Evolutionary conservation across 768 basidiomycete species (phyloP), one percentile per base, ranked within the genome.

Genomic region (Panus rudis): DNA sequence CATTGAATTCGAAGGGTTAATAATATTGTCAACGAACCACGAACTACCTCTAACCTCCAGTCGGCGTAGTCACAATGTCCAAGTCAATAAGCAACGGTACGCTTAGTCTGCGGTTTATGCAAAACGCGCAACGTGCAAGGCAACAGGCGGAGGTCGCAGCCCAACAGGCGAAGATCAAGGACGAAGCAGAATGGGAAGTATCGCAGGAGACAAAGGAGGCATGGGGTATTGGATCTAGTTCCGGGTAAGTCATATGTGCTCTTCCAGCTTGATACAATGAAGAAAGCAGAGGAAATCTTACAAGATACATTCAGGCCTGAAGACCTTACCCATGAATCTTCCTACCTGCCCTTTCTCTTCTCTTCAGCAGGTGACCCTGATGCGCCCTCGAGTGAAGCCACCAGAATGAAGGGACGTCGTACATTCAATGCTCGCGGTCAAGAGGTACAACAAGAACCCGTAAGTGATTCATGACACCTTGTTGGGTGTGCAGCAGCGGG

Each of bases 61-160:
- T 27, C 8, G 14, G 8, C 7, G 38, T 35, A 45, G 8, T 13
- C 35, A 49, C 21, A 17, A 49, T 49, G 48, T 49, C 48, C 4
- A 30, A 30, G 16, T 16, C 28, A 30, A 16, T 84, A 27, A 84
- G 82, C 59, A 72, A 69, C 21, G 71, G 79, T 22, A 83, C 81
- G 0, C 66, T 84, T 7, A 74, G 76, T 51, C 68, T 85, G 33
- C 73, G 75, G 2, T 84, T 84, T 57, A 84, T 84, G 82, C 82
- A 81, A 58, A 81, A 81, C 62, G 77, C 81, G 0, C 72, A 76
- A 2, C 70, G 75, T 2, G 66, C 73, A 17, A 76, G 79, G 47
- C 67, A 73, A 12, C 54, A 73, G 13, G 66, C 72, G 20, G 67
- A 68, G 44, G 70, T 72, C 13, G 70, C 76, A 49, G 60, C 67